Evolutionary conservation across 2,329 filamentous ascomycete species (phyloP), one percentile per base, ranked within the genome.

Genomic region (Cladosporium sp.): DNA sequence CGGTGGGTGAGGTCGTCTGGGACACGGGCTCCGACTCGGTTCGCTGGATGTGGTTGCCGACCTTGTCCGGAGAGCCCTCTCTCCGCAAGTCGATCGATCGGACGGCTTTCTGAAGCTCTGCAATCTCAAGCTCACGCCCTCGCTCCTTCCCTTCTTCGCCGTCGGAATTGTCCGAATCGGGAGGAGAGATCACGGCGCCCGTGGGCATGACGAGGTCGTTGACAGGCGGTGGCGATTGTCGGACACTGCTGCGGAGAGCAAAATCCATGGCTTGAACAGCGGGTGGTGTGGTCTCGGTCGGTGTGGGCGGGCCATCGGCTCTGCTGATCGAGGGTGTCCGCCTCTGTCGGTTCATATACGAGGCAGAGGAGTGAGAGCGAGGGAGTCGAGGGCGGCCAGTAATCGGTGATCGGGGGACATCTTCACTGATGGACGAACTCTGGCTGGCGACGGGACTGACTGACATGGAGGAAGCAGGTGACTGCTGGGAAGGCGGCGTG

Each of bases 151-250:
- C 54, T 67, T 72, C 61, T 61, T 95, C 89, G 67, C 95, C 91
- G 69, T 91, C 90, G 22, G 85, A 91, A 59, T 85, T 87, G 37
- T 81, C 80, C 33, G 91, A 95, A 63, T 96, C 92, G 9, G 92
- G 92, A 34, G 92, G 92, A 0, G 92, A 96, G 54, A 95, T 87
- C 61, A 95, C 82, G 58, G 89, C 90, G 56, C 89, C 89, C 57
- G 83, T 82, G 40, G 90, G 89, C 69, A 95, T 93, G 58, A 81
- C 74, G 55, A 82, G 79, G 72, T 89, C 83, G 58, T 84, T 88
- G 58, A 89, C 72, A 14, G 89, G 88, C n/a, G 88, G 85, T 13
- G 89, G 89, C 44, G 90, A 95, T 69, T 91, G 87, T 62, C 88
- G 83, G 57, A 95, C 74, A 71, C 83, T 88, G 68, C 76, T 76